Evolutionary conservation across 2,329 filamentous ascomycete species (phyloP).

Genomic region (Alternaria infectoria): DNA sequence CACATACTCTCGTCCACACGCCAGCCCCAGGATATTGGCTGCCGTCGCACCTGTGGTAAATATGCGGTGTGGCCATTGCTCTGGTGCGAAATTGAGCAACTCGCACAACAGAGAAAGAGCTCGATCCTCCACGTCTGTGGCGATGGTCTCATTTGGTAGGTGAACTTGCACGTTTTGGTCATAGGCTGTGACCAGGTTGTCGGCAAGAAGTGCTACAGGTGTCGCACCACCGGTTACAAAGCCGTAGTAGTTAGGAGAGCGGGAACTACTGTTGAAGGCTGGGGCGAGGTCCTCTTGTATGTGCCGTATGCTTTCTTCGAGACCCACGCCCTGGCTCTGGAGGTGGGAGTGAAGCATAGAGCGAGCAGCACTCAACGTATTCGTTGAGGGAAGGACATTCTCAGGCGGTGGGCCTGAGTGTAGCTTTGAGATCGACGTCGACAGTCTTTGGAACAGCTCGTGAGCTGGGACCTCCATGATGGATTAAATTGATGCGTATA

Average conservation of each 20-base stretch:
- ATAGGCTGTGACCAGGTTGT: slow-evolving; percentile 78
- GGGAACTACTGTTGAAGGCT: slow-evolving; percentile 70
- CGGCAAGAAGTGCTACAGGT: slow-evolving; percentile 79
- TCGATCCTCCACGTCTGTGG: slow-evolving; percentile 76
- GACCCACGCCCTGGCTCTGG: slow-evolving; percentile 51
- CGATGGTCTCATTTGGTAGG: slow-evolving; percentile 74
- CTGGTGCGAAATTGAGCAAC: slow-evolving; percentile 65
- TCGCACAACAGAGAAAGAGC: slow-evolving; percentile 73
- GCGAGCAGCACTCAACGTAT: slow-evolving; percentile 39
- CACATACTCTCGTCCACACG: slow-evolving; percentile 73
- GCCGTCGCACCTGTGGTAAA: slow-evolving; percentile 79
- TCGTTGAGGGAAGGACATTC: slow-evolving; percentile 45
- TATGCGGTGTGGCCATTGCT: slow-evolving; percentile 71
- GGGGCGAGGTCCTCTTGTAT: slow-evolving; percentile 55
- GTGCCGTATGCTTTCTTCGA: slow-evolving; percentile 52
- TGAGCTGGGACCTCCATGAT: slow-evolving; percentile 19
- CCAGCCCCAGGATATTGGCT: slow-evolving; percentile 69
- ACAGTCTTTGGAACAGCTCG: slow-evolving; percentile 25
- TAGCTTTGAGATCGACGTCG: slow-evolving; percentile 31
- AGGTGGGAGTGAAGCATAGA: slow-evolving; percentile 47
- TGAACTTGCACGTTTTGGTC: slow-evolving; percentile 90
- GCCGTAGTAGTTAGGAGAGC: slow-evolving; percentile 68
- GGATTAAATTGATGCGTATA: neutral
- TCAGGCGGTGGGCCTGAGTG: slow-evolving; percentile 23
- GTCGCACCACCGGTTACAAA: slow-evolving; percentile 86